Conservation (phyloP, 345 rosid species). For the Eutrema yunnanense region DNA sequence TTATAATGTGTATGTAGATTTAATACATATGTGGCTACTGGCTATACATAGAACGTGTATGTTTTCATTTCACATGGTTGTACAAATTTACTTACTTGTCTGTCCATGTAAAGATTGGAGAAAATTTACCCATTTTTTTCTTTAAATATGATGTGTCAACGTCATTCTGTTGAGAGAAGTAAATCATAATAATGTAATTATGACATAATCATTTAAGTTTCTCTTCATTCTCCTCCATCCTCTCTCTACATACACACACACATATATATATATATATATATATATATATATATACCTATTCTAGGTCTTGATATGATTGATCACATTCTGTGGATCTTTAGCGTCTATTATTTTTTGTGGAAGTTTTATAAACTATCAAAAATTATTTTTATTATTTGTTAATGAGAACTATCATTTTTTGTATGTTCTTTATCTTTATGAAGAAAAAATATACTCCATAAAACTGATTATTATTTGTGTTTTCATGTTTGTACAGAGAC, state of each 20-base stretch:
- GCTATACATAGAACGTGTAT: neutral
- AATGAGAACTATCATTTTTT: neutral
- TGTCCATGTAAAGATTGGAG: slow-evolving; percentile 25
- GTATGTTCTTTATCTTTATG: neutral
- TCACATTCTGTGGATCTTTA: slow-evolving; percentile 11
- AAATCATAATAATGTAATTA: slow-evolving; percentile 30
- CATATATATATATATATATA: too few species aligned
- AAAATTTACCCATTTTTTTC: slow-evolving; percentile 9
- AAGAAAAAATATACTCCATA: neutral
- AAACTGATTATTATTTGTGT: neutral
- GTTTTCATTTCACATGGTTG: slow-evolving; percentile 12
- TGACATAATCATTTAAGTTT: slow-evolving; percentile 39
- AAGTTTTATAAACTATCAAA: neutral
- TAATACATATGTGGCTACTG: neutral
- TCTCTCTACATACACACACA: slow-evolving; percentile 15
- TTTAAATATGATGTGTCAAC: slow-evolving; percentile 28
- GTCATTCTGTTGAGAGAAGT: slow-evolving; percentile 28
- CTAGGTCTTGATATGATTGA: slow-evolving; percentile 25
- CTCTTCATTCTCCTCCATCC: slow-evolving; percentile 27
- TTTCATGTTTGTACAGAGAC: slow-evolving; percentile 9
- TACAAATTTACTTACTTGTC: slow-evolving; percentile 16
- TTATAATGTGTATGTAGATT: neutral
- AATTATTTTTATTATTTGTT: neutral
- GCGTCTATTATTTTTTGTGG: neutral
- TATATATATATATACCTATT: slow-evolving; percentile 14